Evolutionary conservation across 768 basidiomycete genomes (phyloP).

Genomic region (Hygrocybe coccinea): DNA sequence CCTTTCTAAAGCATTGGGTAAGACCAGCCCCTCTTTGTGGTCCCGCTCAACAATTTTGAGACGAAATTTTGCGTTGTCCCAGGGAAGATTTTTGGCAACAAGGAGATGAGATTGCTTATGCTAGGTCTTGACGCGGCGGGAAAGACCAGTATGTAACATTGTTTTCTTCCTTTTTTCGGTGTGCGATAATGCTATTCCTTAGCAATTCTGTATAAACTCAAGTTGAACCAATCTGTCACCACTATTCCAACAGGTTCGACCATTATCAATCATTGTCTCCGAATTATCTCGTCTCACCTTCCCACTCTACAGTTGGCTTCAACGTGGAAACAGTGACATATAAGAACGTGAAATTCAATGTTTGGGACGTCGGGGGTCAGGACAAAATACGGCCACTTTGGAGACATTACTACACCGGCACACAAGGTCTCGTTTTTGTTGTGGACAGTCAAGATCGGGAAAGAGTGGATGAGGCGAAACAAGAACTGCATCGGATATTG

Average conservation of each 20-base stretch:
- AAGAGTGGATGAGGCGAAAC: constrained; percentile 93
- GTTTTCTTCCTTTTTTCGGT: constrained; percentile 9
- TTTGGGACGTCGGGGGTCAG: constrained; percentile 98
- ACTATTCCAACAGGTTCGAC: constrained; percentile 90
- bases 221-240: constrained; percentile 96
- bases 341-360: constrained; percentile 95
- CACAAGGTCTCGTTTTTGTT: constrained; percentile 96
- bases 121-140: constrained; percentile 96
- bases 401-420: constrained; percentile 99
- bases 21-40: constrained; percentile 22
- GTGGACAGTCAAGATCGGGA: constrained; percentile 96
- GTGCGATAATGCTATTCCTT: constrained; percentile 8
- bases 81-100: constrained; percentile 96
- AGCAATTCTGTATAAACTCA: constrained; percentile 99
- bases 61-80: constrained; percentile 5
- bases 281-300: neutral
- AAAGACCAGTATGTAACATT: constrained; percentile 77
- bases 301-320: constrained; percentile 72
- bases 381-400: constrained; percentile 98
- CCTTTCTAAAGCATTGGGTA: constrained; percentile 79
- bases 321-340: constrained; percentile 99
- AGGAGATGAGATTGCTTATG: constrained; percentile 98
- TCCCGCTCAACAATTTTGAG: constrained; percentile 7
- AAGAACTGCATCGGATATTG: constrained; percentile 92
- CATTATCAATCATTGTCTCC: neutral